Evolutionary conservation across 1,284 basidiomycete genomes (phyloP).

Genomic region (Rhodotorula sp.): DNA sequence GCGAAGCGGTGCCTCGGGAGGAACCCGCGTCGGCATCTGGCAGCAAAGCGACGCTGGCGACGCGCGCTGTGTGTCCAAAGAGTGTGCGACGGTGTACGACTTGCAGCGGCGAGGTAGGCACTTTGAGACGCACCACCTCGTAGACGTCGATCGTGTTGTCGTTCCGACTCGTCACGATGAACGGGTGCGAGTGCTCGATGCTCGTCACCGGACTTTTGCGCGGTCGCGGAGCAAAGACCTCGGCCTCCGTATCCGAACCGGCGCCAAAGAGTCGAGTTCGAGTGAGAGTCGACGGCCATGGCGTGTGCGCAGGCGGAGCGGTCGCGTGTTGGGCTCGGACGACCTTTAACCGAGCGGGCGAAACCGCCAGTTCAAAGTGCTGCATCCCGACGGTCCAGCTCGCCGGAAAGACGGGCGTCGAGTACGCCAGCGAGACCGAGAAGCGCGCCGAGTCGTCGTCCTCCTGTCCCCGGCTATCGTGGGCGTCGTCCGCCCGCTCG

Average conservation of each 20-base stretch:
- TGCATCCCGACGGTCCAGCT: conserved; percentile 47
- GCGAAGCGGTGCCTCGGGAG: no score
- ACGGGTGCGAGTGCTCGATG: conserved; percentile 46
- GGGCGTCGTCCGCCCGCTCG: not conserved
- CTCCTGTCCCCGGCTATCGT: not conserved
- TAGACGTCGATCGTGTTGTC: conserved; percentile 48
- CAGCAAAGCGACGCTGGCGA: conserved; percentile 44
- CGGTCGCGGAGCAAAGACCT: no score
- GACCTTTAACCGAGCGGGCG: conserved; percentile 4
- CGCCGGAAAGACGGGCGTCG: conserved; percentile 45
- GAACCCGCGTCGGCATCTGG: no score
- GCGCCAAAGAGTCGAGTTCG: conserved; percentile 7
- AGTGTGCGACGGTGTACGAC: conserved; percentile 41
- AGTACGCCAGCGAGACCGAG: conserved; percentile 45
- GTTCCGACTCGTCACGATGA: conserved; percentile 44
- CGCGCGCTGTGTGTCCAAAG: conserved; percentile 48
- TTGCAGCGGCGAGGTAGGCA: conserved; percentile 6
- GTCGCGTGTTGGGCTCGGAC: conserved; percentile 30
- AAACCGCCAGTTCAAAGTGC: conserved; percentile 42
- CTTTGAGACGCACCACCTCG: conserved; percentile 6
- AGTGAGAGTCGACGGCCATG: conserved; percentile 15
- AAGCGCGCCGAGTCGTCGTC: conserved; percentile 15
- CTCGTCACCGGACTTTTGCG: conserved; percentile 25
- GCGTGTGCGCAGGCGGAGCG: conserved; percentile 34
- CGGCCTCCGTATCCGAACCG: no score